These are phyloP conservation scores for Cucurbita pepo DNA, from an alignment of 306 rosid species.

Conservation along the genomic window DNA sequence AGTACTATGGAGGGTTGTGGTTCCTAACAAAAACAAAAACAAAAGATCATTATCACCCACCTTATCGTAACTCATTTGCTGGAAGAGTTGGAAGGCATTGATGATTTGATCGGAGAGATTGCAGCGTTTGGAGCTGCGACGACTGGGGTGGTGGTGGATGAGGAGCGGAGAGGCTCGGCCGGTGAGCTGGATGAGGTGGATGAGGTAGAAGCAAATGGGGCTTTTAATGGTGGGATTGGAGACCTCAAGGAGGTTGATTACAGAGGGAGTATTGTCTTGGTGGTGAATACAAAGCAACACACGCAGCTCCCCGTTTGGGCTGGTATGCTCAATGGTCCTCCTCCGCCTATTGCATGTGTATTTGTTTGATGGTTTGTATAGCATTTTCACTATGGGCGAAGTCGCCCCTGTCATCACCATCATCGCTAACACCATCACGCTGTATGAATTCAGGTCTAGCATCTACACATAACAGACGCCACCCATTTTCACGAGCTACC, in stretches of 20 bases:
- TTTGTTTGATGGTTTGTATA: slow-evolving; percentile 40
- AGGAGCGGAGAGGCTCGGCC: slow-evolving; percentile 37
- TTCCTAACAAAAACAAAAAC: no score
- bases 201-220: slow-evolving; percentile 30
- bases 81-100: slow-evolving; percentile 32
- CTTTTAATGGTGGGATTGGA: slow-evolving; percentile 22
- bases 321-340: slow-evolving; percentile 30
- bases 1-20: no score
- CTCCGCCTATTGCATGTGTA: slow-evolving; percentile 15
- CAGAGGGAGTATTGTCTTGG: slow-evolving; percentile 27
- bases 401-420: slow-evolving; percentile 20
- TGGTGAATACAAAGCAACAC: slow-evolving; percentile 29
- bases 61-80: slow-evolving; percentile 3
- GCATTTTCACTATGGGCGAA: slow-evolving; percentile 20
- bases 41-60: background rate
- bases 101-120: slow-evolving; percentile 13
- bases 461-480: slow-evolving; percentile 16
- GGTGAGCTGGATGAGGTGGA: slow-evolving; percentile 30
- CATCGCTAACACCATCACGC: slow-evolving; percentile 20
- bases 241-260: slow-evolving; percentile 36
- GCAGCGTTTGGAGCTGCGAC: background rate
- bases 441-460: slow-evolving; percentile 19
- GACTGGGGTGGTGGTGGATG: slow-evolving; percentile 11
- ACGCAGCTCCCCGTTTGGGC: slow-evolving; percentile 13
- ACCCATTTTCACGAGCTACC: no score